Percentiles rank a stretch among this genome's conserved stretches.
These are phyloP conservation scores for Iberis pinnata DNA, from an alignment of 345 rosid species.

Conservation along the genomic window DNA sequence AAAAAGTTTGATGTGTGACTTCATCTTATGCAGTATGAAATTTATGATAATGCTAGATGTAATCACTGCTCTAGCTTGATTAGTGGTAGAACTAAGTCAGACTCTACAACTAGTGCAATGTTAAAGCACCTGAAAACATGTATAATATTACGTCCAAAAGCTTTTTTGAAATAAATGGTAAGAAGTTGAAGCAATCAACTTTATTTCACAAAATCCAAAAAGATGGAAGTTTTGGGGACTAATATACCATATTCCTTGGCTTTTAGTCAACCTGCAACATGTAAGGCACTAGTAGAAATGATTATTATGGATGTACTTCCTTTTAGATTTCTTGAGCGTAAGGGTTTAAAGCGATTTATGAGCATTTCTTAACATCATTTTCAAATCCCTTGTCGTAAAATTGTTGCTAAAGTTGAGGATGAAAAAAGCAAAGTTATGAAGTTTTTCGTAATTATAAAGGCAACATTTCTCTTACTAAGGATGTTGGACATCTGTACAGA, in stretches of 20 bases:
- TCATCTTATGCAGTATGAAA: too few species aligned
- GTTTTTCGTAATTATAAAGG: not conserved
- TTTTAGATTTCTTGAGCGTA: not conserved
- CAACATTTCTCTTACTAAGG: not conserved
- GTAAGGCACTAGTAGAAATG: not conserved
- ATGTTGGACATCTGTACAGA: slow-evolving; percentile 1
- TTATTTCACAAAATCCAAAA: not conserved
- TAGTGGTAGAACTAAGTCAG: not conserved
- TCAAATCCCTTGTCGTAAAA: not conserved
- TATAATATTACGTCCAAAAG: not conserved
- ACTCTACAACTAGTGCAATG: slow-evolving; percentile 3
- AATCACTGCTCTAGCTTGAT: not conserved
- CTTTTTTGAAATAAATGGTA: not conserved
- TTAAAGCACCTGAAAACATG: not conserved
- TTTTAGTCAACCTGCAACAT: not conserved
- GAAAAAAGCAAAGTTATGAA: not conserved
- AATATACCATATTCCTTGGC: not conserved
- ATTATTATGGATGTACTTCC: slow-evolving; percentile 2
- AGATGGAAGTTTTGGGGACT: too few species aligned
- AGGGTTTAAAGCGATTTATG: not conserved
- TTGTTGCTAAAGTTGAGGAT: not conserved
- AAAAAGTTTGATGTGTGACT: too few species aligned
- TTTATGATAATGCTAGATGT: too few species aligned
- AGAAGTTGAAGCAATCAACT: not conserved
- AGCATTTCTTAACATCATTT: not conserved